Evolutionary conservation across 139 green algal species (phyloP).

Genomic region (Penium margaritaceum): DNA sequence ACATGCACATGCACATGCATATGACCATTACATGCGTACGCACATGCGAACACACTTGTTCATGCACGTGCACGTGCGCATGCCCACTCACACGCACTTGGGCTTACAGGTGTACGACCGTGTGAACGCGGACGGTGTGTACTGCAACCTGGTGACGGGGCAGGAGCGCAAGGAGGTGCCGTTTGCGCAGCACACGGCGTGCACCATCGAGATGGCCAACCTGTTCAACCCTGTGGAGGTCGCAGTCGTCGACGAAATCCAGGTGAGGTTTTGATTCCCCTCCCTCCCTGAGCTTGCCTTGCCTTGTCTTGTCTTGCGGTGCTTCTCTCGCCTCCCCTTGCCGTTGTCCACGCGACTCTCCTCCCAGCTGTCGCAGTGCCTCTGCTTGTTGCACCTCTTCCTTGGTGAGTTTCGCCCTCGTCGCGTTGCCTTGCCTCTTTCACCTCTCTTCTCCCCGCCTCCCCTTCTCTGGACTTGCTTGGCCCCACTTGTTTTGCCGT

Average conservation of each 20-base stretch:
- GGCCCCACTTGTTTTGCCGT: too few species aligned
- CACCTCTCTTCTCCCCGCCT: neutral
- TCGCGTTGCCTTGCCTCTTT: neutral
- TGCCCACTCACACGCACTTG: too few species aligned
- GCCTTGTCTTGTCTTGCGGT: too few species aligned
- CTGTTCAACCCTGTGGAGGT: slow-evolving; percentile 65
- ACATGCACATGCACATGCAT: too few species aligned
- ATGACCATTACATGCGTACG: too few species aligned
- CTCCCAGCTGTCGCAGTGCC: too few species aligned
- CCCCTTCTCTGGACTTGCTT: neutral
- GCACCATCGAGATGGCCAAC: slow-evolving; percentile 89
- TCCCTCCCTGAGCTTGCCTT: too few species aligned
- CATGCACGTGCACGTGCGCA: too few species aligned
- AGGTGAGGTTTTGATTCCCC: slow-evolving; percentile 47
- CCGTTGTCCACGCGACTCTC: too few species aligned
- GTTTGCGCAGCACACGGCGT: slow-evolving; percentile 69
- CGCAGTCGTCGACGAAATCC: slow-evolving; percentile 91
- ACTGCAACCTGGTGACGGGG: slow-evolving; percentile 65
- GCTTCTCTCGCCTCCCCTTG: too few species aligned
- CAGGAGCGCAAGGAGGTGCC: slow-evolving; percentile 76
- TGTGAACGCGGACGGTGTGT: slow-evolving; percentile 48
- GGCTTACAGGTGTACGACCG: slow-evolving; percentile 44
- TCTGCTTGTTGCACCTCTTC: neutral
- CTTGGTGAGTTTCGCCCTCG: neutral
- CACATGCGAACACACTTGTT: too few species aligned